phyloP scores from a whole-genome alignment of 441 rosid genomes.

The Euphorbia schlechtendalii region DNA sequence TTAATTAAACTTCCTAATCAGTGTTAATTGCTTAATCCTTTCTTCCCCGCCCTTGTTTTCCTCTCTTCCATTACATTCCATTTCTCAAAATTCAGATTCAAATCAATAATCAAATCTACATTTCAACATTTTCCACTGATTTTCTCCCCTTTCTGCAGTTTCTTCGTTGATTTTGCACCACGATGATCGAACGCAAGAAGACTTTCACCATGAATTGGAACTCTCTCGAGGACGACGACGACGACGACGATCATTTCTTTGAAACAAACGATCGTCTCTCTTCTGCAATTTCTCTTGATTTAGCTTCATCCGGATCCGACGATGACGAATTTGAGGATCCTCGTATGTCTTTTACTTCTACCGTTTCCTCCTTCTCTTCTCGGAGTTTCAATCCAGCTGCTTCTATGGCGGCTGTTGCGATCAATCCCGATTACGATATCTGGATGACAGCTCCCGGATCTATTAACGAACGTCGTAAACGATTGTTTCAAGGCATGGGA shows the following conservation, averaged over 20 bases:
- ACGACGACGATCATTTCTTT: slow-evolving; percentile 63
- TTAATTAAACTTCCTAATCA: slow-evolving; percentile 4
- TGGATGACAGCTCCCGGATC: slow-evolving; percentile 95
- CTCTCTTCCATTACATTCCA: not conserved
- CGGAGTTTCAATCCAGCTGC: slow-evolving; percentile 27
- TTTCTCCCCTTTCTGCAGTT: not conserved
- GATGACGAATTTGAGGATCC: slow-evolving; percentile 61
- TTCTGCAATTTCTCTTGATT: slow-evolving; percentile 39
- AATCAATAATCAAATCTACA: not conserved
- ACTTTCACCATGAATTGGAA: slow-evolving; percentile 76
- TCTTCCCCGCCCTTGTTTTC: not conserved
- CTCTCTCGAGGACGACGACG: slow-evolving; percentile 42
- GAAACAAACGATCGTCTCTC: slow-evolving; percentile 63
- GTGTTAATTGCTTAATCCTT: not conserved
- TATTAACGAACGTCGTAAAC: slow-evolving; percentile 64
- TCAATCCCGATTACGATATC: slow-evolving; percentile 52
- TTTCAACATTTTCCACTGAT: slow-evolving; percentile 7
- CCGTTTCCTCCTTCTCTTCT: slow-evolving; percentile 35
- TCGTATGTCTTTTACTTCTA: slow-evolving; percentile 58
- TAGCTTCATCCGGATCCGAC: slow-evolving; percentile 52
- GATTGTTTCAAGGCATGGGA: slow-evolving; percentile 79
- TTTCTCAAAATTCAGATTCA: not conserved
- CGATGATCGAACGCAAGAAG: slow-evolving; percentile 32
- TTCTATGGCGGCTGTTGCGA: slow-evolving; percentile 17
- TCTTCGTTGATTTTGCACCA: too few relatives aligned